Evolutionary conservation across 1,284 basidiomycete genomes (phyloP), one percentile per base, ranked within the genome.

Genomic region (Sphaerobolus stellatus): DNA sequence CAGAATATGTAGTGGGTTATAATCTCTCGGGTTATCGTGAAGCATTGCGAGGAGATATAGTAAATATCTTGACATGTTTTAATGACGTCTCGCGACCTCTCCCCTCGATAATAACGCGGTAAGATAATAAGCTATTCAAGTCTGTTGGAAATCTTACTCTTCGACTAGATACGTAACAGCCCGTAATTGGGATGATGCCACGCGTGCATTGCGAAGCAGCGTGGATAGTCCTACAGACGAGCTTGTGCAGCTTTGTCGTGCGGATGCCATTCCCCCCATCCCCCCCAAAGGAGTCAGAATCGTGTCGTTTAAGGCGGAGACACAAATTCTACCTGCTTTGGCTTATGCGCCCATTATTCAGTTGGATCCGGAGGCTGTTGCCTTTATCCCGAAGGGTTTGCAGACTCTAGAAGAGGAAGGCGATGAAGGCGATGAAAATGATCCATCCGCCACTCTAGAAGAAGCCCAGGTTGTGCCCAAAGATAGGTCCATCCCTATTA

Each of bases 141-240:
- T n/a, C n/a, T n/a, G n/a, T n/a, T n/a, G n/a, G n/a, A n/a, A n/a
- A n/a, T n/a, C n/a, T n/a, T n/a, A n/a, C n/a, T n/a, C n/a, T n/a
- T n/a, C n/a, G n/a, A n/a, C n/a, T 33, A 79, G 78, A 8, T 80
- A 74, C 46, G 64, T 73, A 1, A 57, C 48, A 18, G 69, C 72
- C 2, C 54, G 56, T 3, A 33, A 34, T 33, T 80, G 78, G 78
- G 52, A 59, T 0, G 57, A 64, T 5, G 53, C 79, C 25, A 64
- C 66, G 0, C 50, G 57, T 16, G 66, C 69, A 2, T 54, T 77
- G 0, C 62, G 66, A 1, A 24, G 49, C 59, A 38, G 25, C 25
- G 5, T 18, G 2, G 11, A 4, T 16, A 36, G 22, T 8, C 48
- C 48, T 25, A 25, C 40, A 11, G 48, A 50, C 48, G 33, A 50